phyloP scores from a whole-genome alignment of 2,329 filamentous ascomycete genomes.

The Microsporum audouinii region DNA sequence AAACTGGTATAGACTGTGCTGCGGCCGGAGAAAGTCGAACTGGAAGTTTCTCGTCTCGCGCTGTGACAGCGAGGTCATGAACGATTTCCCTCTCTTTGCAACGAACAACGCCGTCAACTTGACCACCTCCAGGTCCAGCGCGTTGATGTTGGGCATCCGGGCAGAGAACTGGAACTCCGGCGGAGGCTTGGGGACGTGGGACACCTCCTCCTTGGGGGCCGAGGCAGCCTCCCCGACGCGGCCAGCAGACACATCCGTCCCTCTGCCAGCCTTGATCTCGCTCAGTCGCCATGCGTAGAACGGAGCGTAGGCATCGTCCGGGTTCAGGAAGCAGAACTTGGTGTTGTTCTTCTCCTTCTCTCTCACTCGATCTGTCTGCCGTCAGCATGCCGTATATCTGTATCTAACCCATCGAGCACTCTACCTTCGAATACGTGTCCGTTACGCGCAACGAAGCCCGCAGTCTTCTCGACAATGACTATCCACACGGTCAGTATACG shows the following conservation, averaged over 20 bases:
- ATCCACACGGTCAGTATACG: conserved; percentile 19
- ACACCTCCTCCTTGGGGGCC: conserved; percentile 48
- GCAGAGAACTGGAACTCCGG: conserved; percentile 86
- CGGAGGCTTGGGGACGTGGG: conserved; percentile 72
- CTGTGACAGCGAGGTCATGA: conserved; percentile 81
- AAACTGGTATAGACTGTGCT: conserved; percentile 93
- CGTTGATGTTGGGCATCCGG: conserved; percentile 93
- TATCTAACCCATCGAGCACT: neutral
- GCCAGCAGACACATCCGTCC: conserved; percentile 66
- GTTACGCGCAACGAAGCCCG: conserved; percentile 70
- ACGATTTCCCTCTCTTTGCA: conserved; percentile 82
- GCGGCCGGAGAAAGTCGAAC: conserved; percentile 89
- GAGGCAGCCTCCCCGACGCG: conserved; percentile 53
- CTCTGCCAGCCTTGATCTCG: conserved; percentile 74
- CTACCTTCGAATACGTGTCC: conserved; percentile 55
- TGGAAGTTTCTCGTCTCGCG: conserved; percentile 83
- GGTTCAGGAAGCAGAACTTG: conserved; percentile 82
- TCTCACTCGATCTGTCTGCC: conserved; percentile 55
- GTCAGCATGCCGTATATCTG: neutral
- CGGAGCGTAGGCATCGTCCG: conserved; percentile 68
- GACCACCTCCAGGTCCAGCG: conserved; percentile 69
- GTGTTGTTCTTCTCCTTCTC: conserved; percentile 72
- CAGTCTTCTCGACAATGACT: conserved; percentile 81
- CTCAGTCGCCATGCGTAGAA: conserved; percentile 86
- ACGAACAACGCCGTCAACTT: conserved; percentile 79